These are phyloP conservation scores for Lactuca saligna DNA, from an alignment of 129 eudicot genomes.

Conservation along the genomic window DNA sequence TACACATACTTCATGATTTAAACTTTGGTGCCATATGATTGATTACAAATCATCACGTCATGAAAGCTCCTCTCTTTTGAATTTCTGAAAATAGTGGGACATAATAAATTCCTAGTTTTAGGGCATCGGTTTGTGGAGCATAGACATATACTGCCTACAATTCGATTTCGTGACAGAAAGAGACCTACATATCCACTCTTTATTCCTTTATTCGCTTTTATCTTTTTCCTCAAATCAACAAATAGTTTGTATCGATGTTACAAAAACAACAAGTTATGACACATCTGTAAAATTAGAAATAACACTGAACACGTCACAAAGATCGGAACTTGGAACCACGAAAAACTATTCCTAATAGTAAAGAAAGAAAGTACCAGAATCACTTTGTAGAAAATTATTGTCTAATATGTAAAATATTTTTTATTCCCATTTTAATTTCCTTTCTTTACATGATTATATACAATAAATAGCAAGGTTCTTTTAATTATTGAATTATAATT, in stretches of 20 bases:
- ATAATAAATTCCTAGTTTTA: constrained; percentile 26
- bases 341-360: neutral
- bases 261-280: constrained; percentile 16
- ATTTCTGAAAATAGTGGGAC: constrained; percentile 19
- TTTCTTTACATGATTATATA: no score
- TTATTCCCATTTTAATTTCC: no score
- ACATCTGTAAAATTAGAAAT: neutral
- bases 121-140: constrained; percentile 33
- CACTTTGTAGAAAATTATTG: neutral
- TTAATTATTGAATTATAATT: no score
- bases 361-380: neutral
- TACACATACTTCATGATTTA: no score
- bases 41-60: constrained; percentile 24
- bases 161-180: constrained; percentile 25
- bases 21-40: neutral
- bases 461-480: no score
- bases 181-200: constrained; percentile 29
- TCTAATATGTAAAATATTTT: no score
- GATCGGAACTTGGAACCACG: neutral
- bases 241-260: constrained; percentile 2
- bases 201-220: constrained; percentile 21
- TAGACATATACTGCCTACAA: constrained; percentile 24
- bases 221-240: neutral
- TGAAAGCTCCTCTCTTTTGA: neutral
- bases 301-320: neutral